phyloP scores from a whole-genome alignment of 2,329 filamentous ascomycete genomes.

The Polytolypa hystricis region DNA sequence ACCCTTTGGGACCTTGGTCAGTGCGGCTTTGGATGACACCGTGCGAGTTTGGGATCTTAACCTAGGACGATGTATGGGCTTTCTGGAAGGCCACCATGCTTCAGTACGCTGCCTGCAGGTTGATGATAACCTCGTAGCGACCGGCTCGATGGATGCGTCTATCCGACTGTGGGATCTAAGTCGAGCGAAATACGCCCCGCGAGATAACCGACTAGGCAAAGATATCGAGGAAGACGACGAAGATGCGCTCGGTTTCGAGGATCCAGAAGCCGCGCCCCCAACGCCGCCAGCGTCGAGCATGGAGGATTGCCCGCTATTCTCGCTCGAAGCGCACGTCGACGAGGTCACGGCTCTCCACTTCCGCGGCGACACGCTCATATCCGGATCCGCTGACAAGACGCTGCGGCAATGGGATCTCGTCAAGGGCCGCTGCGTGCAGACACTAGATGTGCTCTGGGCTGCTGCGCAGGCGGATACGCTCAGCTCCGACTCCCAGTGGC shows the following conservation, averaged over 20 bases:
- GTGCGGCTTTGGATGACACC: constrained; percentile 82
- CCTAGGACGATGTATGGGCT: constrained; percentile 79
- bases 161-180: constrained; percentile 93
- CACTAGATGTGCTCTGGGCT: constrained; percentile 94
- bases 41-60: constrained; percentile 96
- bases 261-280: constrained; percentile 55
- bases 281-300: constrained; percentile 62
- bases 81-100: constrained; percentile 86
- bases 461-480: constrained; percentile 76
- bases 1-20: constrained; percentile 93
- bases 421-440: constrained; percentile 95
- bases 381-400: constrained; percentile 94
- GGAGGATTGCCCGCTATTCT: constrained; percentile 80
- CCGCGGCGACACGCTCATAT: constrained; percentile 77
- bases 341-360: constrained; percentile 94
- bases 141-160: constrained; percentile 87
- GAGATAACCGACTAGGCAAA: constrained; percentile 49
- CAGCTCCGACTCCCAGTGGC: constrained; percentile 54
- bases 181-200: constrained; percentile 71
- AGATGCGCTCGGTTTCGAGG: constrained; percentile 61
- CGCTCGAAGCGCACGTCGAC: constrained; percentile 79
- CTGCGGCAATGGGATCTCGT: constrained; percentile 95
- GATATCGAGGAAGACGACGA: constrained; percentile 39
- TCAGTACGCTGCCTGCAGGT: constrained; percentile 89
- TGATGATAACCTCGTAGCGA: constrained; percentile 89